A percentile compares a stretch with the other conserved stretches of the same genome.
phyloP scores from a whole-genome alignment of 2,329 filamentous ascomycete genomes.

The Diplodia sapinea region DNA sequence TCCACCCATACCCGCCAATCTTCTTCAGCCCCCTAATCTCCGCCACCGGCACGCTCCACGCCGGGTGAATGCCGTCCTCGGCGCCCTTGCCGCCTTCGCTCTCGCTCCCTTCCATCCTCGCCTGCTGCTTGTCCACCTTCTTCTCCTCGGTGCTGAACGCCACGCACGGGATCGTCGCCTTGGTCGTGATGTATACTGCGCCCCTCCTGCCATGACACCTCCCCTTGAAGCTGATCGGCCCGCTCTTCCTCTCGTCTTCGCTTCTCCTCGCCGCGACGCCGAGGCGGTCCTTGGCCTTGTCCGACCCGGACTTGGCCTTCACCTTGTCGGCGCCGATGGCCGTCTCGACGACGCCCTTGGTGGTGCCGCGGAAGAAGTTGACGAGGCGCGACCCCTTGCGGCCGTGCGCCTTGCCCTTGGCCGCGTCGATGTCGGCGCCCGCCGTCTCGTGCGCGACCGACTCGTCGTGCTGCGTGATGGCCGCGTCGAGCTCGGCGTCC shows the following conservation, averaged over 20 bases:
- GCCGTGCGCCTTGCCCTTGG: conserved; percentile 51
- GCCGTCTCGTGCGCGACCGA: conserved; percentile 56
- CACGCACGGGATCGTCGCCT: conserved; percentile 70
- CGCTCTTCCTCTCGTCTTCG: conserved; percentile 56
- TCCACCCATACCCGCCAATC: conserved; percentile 82
- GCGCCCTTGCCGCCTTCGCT: conserved; percentile 47
- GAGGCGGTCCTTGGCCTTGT: conserved; percentile 71
- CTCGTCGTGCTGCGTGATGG: conserved; percentile 57
- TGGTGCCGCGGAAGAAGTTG: conserved; percentile 70
- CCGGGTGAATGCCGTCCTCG: conserved; percentile 61
- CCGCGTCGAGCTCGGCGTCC: conserved; percentile 68
- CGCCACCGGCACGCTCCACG: conserved; percentile 72
- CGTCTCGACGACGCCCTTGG: conserved; percentile 74
- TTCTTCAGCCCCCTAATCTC: conserved; percentile 79
- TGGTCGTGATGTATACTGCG: conserved; percentile 71
- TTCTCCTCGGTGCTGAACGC: conserved; percentile 64
- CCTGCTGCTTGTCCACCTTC: conserved; percentile 48
- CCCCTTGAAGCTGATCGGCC: conserved; percentile 78
- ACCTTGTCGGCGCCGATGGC: conserved; percentile 73
- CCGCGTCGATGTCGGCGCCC: conserved; percentile 59
- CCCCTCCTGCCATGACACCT: conserved; percentile 74
- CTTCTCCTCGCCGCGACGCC: conserved; percentile 67
- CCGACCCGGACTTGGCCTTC: conserved; percentile 67
- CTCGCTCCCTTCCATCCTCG: conserved; percentile 48
- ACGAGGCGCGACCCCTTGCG: conserved; percentile 61